Percentiles rank a stretch among this genome's conserved stretches.
Evolutionary conservation across 1,139 yeast genomes (phyloP).

Genomic region (Sugiyamaella neomexicana): DNA sequence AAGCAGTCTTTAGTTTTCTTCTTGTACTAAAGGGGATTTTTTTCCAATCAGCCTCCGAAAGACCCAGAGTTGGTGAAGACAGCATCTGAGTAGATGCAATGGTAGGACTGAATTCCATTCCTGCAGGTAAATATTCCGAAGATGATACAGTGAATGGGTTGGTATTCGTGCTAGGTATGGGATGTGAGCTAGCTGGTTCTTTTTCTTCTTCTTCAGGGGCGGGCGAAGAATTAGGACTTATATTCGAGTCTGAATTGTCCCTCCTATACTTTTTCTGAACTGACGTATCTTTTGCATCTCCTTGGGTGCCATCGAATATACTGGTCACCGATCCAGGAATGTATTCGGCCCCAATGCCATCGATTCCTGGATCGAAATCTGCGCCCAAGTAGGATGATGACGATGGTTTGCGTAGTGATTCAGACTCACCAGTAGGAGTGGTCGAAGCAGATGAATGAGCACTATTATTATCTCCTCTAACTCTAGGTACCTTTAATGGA

Average conservation of each 20-base stretch:
- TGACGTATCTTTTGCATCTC: background rate
- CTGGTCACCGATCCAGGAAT: slow-evolving; percentile 17
- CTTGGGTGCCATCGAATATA: background rate
- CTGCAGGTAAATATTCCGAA: slow-evolving; percentile 22
- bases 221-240: background rate
- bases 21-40: slow-evolving; percentile 35
- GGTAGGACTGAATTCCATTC: slow-evolving; percentile 15
- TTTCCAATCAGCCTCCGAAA: slow-evolving; percentile 33
- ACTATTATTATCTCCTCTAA: background rate
- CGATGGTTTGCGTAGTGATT: background rate
- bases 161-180: background rate
- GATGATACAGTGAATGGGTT: background rate
- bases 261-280: background rate
- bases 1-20: slow-evolving; percentile 29
- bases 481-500: slow-evolving; percentile 9
- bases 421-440: background rate
- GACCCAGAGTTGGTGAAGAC: slow-evolving; percentile 30
- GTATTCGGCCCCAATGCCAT: slow-evolving; percentile 23
- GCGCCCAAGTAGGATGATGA: slow-evolving; percentile 8
- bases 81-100: slow-evolving; percentile 16
- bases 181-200: background rate
- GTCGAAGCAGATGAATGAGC: background rate
- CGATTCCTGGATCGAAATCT: slow-evolving; percentile 9
- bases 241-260: background rate
- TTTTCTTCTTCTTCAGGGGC: background rate